Evolutionary conservation across 2,329 filamentous ascomycete genomes (phyloP).

Genomic region (Periconia sp.): DNA sequence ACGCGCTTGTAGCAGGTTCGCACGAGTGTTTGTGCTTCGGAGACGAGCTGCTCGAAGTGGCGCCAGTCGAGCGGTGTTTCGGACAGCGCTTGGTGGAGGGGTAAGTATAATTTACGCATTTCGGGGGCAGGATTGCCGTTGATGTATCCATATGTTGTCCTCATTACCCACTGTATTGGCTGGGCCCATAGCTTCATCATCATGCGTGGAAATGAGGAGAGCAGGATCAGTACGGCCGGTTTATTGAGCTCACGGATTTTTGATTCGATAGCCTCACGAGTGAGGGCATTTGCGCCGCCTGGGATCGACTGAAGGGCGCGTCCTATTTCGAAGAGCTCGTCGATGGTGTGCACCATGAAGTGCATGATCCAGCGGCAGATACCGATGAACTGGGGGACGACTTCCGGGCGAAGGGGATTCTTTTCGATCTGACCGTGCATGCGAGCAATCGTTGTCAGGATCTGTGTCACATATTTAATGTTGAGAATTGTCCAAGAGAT

Average conservation of each 20-base stretch:
- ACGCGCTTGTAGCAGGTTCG: conserved; percentile 59
- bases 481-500: conserved; percentile 78
- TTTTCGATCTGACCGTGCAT: conserved; percentile 59
- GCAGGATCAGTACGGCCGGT: conserved; percentile 38
- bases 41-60: conserved; percentile 55
- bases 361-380: conserved; percentile 82
- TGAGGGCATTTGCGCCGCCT: conserved; percentile 51
- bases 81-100: conserved; percentile 38
- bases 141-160: conserved; percentile 30
- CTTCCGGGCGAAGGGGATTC: conserved; percentile 36
- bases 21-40: conserved; percentile 71
- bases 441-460: conserved; percentile 62
- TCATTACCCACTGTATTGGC: conserved; percentile 39
- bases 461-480: conserved; percentile 70
- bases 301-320: conserved; percentile 24
- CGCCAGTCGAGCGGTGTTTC: conserved; percentile 52
- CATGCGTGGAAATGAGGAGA: conserved; percentile 42
- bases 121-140: conserved; percentile 50
- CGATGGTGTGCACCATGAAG: conserved; percentile 62
- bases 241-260: conserved; percentile 41
- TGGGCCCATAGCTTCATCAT: conserved; percentile 46
- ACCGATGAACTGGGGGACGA: conserved; percentile 58
- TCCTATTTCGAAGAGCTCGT: conserved; percentile 52
- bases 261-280: conserved; percentile 30
- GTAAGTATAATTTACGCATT: conserved; percentile 53